Evolutionary conservation across 2,329 filamentous ascomycete genomes (phyloP).

Genomic region (Neonectria neomacrospora): DNA sequence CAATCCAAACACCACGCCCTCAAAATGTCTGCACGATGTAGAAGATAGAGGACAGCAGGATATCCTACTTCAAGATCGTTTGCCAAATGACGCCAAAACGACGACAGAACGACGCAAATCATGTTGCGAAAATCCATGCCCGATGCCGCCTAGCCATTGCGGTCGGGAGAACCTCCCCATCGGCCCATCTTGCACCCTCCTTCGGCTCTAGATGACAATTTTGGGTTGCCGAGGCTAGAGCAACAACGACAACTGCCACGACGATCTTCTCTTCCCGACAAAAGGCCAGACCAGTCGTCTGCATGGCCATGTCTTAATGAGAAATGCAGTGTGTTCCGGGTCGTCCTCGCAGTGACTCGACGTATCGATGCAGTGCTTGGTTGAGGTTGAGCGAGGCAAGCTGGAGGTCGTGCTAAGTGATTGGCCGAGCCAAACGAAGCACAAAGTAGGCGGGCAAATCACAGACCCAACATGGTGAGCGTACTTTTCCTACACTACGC

Average conservation of each 20-base stretch:
- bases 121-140: constrained; percentile 17
- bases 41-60: background rate
- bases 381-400: background rate
- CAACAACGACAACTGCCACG: constrained; percentile 1
- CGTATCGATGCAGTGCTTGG: background rate
- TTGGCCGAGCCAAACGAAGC: background rate
- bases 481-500: background rate
- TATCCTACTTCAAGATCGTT: background rate
- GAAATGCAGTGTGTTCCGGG: background rate
- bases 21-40: background rate
- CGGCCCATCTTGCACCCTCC: constrained; percentile 26
- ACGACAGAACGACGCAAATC: background rate
- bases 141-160: constrained; percentile 14
- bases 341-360: background rate
- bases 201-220: constrained; percentile 23
- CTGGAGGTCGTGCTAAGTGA: background rate
- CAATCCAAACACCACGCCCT: background rate
- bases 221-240: constrained; percentile 16
- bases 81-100: background rate
- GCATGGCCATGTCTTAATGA: background rate
- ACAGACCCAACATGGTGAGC: background rate
- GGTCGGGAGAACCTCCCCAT: constrained; percentile 12
- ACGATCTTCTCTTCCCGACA: background rate
- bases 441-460: constrained; percentile 3
- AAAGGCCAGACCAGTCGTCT: background rate